Percentiles rank a stretch among this genome's conserved stretches.
phyloP scores from a whole-genome alignment of 257 asterid genomes.

The Solanum chmielewskii region DNA sequence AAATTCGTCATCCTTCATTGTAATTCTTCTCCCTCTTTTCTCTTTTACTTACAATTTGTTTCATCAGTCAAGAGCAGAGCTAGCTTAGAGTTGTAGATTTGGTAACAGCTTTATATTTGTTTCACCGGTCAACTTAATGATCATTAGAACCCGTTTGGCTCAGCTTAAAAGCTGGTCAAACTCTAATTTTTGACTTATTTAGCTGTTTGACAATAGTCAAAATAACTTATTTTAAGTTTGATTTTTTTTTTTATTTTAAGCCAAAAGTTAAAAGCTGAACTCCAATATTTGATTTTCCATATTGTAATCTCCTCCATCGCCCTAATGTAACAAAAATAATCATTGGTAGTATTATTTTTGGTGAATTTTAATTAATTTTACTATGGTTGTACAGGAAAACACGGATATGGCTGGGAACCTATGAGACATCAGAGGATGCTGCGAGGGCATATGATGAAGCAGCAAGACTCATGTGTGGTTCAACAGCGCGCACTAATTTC shows the following conservation, averaged over 20 bases:
- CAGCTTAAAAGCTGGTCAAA: too few species aligned
- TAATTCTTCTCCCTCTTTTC: slow-evolving; percentile 3
- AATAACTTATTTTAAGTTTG: too few species aligned
- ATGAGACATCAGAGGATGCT: slow-evolving; percentile 73
- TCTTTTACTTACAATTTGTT: background rate
- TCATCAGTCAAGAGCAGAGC: background rate
- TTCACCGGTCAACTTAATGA: too few species aligned
- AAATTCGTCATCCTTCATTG: slow-evolving; percentile 76
- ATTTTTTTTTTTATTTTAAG: too few species aligned
- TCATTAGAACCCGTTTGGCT: too few species aligned
- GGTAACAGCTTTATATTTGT: background rate
- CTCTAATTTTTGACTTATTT: too few species aligned
- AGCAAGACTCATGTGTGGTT: slow-evolving; percentile 60
- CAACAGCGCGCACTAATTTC: slow-evolving; percentile 56
- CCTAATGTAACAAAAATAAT: too few species aligned
- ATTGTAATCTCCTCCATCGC: too few species aligned
- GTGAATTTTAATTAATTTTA: background rate
- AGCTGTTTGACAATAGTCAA: too few species aligned
- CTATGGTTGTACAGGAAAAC: slow-evolving; percentile 33
- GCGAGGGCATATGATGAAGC: slow-evolving; percentile 82
- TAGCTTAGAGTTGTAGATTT: background rate
- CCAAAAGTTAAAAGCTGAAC: too few species aligned
- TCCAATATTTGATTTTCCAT: too few species aligned
- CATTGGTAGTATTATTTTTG: background rate
- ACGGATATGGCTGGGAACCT: slow-evolving; percentile 73